A percentile compares a stretch with the other conserved stretches of the same genome.
These are phyloP conservation scores for Schizophyllum commune DNA, from an alignment of 1,284 basidiomycete species.

Conservation along the genomic window DNA sequence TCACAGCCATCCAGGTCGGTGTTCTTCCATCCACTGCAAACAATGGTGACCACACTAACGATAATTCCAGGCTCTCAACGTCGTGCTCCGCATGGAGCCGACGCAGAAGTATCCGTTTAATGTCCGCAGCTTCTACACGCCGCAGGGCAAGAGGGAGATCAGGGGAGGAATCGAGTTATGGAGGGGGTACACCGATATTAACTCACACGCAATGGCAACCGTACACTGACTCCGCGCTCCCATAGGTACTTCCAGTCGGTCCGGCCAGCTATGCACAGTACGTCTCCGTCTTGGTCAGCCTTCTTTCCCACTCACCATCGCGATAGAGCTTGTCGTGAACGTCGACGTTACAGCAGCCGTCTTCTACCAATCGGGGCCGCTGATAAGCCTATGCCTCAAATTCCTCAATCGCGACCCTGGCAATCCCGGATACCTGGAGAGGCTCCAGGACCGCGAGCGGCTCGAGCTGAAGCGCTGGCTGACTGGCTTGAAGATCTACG, in stretches of 20 bases:
- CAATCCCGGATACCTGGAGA: neutral
- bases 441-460: conserved; percentile 35
- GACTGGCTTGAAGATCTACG: conserved; percentile 28
- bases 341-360: conserved; percentile 71
- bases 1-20: conserved; percentile 32
- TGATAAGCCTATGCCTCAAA: conserved; percentile 36
- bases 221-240: too few species aligned
- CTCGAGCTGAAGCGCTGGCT: conserved; percentile 17
- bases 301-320: conserved; percentile 29
- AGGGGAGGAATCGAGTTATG: neutral
- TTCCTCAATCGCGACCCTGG: neutral
- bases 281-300: neutral
- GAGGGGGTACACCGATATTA: neutral
- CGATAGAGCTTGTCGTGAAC: conserved; percentile 57
- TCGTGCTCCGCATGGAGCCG: conserved; percentile 55
- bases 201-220: too few species aligned
- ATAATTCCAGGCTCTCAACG: conserved; percentile 50
- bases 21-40: too few species aligned
- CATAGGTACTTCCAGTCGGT: conserved; percentile 58
- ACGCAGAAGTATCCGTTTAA: conserved; percentile 50
- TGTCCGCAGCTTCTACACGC: conserved; percentile 47
- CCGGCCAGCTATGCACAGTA: conserved; percentile 31
- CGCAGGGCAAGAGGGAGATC: neutral
- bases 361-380: conserved; percentile 54
- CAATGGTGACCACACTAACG: too few species aligned